These are phyloP conservation scores for Tylopilus vinaceipallidus DNA, from an alignment of 768 basidiomycete genomes.

Conservation along the genomic window DNA sequence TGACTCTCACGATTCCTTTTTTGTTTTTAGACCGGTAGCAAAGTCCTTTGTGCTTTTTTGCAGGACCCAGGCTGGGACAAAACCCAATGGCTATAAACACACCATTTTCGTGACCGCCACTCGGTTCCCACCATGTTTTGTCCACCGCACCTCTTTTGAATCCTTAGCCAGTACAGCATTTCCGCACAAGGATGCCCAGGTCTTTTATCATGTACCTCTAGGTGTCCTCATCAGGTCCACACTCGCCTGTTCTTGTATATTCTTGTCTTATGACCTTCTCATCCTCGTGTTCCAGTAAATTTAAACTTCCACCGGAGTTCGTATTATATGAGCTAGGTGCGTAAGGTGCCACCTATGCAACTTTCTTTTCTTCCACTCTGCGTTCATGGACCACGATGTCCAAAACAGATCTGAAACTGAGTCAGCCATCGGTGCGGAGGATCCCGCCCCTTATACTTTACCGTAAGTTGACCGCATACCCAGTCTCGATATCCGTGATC, in stretches of 20 bases:
- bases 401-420: slow-evolving; percentile 58
- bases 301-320: not conserved
- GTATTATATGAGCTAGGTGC: slow-evolving; percentile 7
- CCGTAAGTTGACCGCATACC: slow-evolving; percentile 73
- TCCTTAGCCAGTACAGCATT: not conserved
- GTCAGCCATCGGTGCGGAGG: slow-evolving; percentile 2
- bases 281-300: not conserved
- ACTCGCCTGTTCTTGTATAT: slow-evolving; percentile 24
- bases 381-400: slow-evolving; percentile 72
- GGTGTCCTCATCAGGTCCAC: slow-evolving; percentile 10
- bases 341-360: slow-evolving; percentile 15
- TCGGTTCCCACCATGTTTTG: not conserved
- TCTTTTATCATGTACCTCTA: slow-evolving; percentile 21
- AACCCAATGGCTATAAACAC: slow-evolving; percentile 64
- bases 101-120: not conserved
- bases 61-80: slow-evolving; percentile 94
- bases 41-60: slow-evolving; percentile 92
- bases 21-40: slow-evolving; percentile 77
- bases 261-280: slow-evolving; percentile 14
- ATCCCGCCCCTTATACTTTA: slow-evolving; percentile 28
- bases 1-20: slow-evolving; percentile 4
- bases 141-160: not conserved
- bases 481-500: slow-evolving; percentile 73
- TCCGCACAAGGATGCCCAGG: slow-evolving; percentile 7
- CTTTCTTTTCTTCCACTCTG: not conserved